Evolutionary conservation across 768 basidiomycete species (phyloP), one percentile per base, ranked within the genome.

Genomic region (Xerocomellus chrysenteron): DNA sequence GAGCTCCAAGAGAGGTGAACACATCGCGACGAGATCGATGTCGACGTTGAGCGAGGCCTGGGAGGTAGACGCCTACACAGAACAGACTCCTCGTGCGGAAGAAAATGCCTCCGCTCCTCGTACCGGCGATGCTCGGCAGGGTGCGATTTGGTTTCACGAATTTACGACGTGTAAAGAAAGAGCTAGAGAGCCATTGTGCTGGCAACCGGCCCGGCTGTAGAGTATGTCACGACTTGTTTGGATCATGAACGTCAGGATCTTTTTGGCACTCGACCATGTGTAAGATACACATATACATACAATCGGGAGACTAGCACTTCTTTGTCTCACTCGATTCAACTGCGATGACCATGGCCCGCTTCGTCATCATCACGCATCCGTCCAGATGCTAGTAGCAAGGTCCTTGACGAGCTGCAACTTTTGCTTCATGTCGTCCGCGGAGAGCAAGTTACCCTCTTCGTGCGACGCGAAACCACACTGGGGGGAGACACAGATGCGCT

Each of bases 401-500:
- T 73, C 68, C 35, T 68, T 67, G 36, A 75, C 71, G 36, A 77
- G 67, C 42, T 47, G 46, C 39, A 69, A 24, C 47, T 68, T 68
- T 26, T 47, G 59, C 47, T 65, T 65, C 64, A 78, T 73, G 50
- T 78, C 75, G 4, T 72, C 68, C 17, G 66, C 63, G 5, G 52
- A 56, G 17, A 80, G 70, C 36, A 63, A 57, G 60, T 81, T 82
- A 0, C 80, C 79, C 41, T 79, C 78, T 2, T 73, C 64, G 55
- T 79, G 79, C 7, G 72, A 75, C 16, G 79, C 79, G 57, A 80
- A 81, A 12, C 81, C 81, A 50, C 81, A 82, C 65, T 82, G 80
- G 1, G 80, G 77, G n/a, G 75, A 76, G 55, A 82, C 72, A 45
- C 72, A 70, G 30, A 82, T 71, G 54, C 75, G 76, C 44, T 57